Percentiles rank a stretch among this genome's conserved stretches.
Evolutionary conservation across 495 filamentous ascomycete species (phyloP).

Genomic region (Coniosporium apollinis): DNA sequence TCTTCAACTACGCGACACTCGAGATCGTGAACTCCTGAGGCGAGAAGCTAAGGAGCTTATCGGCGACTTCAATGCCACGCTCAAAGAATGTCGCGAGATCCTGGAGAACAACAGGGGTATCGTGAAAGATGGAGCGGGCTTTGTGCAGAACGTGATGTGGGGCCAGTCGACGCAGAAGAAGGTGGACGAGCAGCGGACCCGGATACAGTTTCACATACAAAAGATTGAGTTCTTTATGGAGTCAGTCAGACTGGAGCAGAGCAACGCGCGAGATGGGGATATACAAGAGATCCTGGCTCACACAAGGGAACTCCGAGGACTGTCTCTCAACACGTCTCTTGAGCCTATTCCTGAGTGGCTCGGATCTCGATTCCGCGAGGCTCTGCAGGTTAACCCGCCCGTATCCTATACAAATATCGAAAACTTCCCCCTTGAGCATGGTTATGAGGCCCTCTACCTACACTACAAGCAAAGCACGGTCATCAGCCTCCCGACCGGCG

Average conservation of each 20-base stretch:
- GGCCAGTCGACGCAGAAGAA: not conserved
- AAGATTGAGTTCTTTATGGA: conserved; percentile 1
- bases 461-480: no score
- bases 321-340: not conserved
- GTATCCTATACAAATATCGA: not conserved
- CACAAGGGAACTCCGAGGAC: no score
- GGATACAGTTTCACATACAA: conserved; percentile 2
- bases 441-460: not conserved
- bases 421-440: not conserved
- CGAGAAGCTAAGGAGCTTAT: not conserved
- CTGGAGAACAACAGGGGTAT: not conserved
- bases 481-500: not conserved
- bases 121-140: not conserved
- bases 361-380: not conserved
- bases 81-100: not conserved
- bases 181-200: not conserved
- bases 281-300: not conserved
- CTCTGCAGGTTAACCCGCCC: not conserved
- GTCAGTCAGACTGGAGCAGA: not conserved
- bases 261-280: not conserved
- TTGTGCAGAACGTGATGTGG: not conserved
- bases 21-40: not conserved
- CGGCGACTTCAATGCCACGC: conserved; percentile 1
- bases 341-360: not conserved
- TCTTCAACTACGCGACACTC: not conserved